A percentile compares a stretch with the other conserved stretches of the same genome.
These are phyloP conservation scores for Plasmodium gaboni DNA, from an alignment of 169 alveolate species.

Conservation along the genomic window DNA sequence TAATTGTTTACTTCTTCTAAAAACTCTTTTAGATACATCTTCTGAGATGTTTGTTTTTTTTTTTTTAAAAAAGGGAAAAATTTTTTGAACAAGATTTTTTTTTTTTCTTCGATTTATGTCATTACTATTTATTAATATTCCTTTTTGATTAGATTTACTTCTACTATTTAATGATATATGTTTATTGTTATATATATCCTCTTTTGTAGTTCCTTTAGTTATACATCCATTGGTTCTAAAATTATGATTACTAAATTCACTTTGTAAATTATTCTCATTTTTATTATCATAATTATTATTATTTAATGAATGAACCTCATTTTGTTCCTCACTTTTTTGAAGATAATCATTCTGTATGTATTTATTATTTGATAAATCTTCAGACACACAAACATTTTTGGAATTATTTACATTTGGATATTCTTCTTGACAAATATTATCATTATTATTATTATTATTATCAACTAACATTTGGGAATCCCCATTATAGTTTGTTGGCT, in stretches of 20 bases:
- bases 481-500: neutral
- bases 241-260: neutral
- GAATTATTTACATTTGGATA: neutral
- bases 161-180: neutral
- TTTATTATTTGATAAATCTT: too few species aligned
- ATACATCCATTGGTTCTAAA: neutral
- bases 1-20: conserved; percentile 1
- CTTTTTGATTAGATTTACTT: neutral
- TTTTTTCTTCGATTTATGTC: neutral
- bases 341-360: too few species aligned
- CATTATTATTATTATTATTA: neutral
- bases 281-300: too few species aligned
- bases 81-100: conserved; percentile 11
- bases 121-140: conserved; percentile 12
- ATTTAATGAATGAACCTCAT: too few species aligned
- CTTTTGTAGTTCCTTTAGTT: neutral
- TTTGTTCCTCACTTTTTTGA: too few species aligned
- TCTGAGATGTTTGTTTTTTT: conserved; percentile 6
- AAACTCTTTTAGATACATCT: neutral
- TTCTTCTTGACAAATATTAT: neutral
- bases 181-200: neutral
- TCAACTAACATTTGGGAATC: neutral
- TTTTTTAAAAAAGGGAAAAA: conserved; percentile 49
- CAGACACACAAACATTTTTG: neutral
- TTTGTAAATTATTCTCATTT: too few species aligned